Percentiles rank a stretch among this genome's conserved stretches.
phyloP scores from a whole-genome alignment of 2,329 filamentous ascomycete species.

The Scolecobasidium constrictum region DNA sequence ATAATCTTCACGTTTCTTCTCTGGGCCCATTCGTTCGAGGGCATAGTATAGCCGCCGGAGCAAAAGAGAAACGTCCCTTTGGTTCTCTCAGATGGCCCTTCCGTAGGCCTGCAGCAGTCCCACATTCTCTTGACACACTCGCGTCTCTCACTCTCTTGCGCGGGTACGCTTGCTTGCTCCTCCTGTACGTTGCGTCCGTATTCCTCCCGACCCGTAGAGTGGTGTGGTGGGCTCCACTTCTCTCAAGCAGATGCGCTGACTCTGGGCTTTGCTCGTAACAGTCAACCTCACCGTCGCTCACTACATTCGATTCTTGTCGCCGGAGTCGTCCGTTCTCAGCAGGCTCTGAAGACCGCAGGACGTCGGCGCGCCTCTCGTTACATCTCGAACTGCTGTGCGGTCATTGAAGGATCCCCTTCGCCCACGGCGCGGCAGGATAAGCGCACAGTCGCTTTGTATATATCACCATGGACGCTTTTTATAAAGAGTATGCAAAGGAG shows the following conservation, averaged over 20 bases:
- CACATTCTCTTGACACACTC: neutral
- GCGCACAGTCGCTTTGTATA: neutral
- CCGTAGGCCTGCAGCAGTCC: neutral
- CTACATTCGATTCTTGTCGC: neutral
- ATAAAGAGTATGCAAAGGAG: conserved; percentile 3
- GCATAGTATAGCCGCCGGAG: too few species aligned
- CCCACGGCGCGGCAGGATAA: neutral
- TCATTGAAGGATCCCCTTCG: too few species aligned
- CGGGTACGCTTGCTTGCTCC: neutral
- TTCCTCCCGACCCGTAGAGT: too few species aligned
- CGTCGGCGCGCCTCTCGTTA: neutral
- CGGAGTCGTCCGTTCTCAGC: neutral
- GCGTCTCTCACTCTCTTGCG: too few species aligned
- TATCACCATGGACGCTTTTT: neutral
- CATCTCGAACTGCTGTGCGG: neutral
- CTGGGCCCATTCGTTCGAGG: too few species aligned
- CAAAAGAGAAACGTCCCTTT: too few species aligned
- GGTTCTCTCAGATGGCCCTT: neutral
- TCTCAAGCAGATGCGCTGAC: too few species aligned
- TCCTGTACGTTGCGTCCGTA: neutral
- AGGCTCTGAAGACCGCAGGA: neutral
- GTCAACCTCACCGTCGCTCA: neutral
- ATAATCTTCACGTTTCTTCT: too few species aligned
- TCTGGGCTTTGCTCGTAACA: too few species aligned
- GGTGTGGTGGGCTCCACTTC: too few species aligned